These are phyloP conservation scores for Cardiospermum halicacabum DNA, from an alignment of 345 rosid genomes.

Conservation along the genomic window DNA sequence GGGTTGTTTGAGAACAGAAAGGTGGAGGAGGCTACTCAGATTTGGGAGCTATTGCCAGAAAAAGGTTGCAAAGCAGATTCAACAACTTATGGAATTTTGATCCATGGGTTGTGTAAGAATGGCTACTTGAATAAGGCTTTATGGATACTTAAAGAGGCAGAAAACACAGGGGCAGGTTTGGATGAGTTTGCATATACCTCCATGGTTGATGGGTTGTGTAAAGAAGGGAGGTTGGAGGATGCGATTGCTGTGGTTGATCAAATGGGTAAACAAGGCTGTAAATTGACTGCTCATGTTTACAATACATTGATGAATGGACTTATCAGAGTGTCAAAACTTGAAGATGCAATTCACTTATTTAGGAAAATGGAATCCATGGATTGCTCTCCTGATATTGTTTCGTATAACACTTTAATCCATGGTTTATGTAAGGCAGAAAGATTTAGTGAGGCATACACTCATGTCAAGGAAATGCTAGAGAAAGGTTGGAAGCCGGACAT, in stretches of 20 bases:
- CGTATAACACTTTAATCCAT: constrained; percentile 64
- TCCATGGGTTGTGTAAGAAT: constrained; percentile 80
- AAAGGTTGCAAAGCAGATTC: constrained; percentile 49
- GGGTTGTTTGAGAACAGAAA: constrained; percentile 62
- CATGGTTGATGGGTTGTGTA: constrained; percentile 67
- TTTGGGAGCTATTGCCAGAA: constrained; percentile 57
- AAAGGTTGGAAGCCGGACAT: constrained; percentile 65
- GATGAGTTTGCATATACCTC: constrained; percentile 69
- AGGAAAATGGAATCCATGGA: constrained; percentile 50
- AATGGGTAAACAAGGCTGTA: constrained; percentile 43
- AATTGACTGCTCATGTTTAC: constrained; percentile 49
- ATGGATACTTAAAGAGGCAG: constrained; percentile 47
- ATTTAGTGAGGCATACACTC: constrained; percentile 52
- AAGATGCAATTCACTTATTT: constrained; percentile 50
- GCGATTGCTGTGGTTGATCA: constrained; percentile 42
- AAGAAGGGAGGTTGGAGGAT: constrained; percentile 67
- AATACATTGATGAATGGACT: constrained; percentile 66
- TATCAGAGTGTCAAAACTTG: constrained; percentile 56
- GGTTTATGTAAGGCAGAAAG: constrained; percentile 78
- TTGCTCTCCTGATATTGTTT: constrained; percentile 48
- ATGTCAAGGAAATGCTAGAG: constrained; percentile 76
- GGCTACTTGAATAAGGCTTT: constrained; percentile 69
- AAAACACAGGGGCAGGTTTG: constrained; percentile 36
- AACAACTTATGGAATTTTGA: constrained; percentile 55
- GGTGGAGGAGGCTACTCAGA: constrained; percentile 58